These are phyloP conservation scores for Lycium ferocissimum DNA, from an alignment of 257 asterid genomes.

Conservation along the genomic window DNA sequence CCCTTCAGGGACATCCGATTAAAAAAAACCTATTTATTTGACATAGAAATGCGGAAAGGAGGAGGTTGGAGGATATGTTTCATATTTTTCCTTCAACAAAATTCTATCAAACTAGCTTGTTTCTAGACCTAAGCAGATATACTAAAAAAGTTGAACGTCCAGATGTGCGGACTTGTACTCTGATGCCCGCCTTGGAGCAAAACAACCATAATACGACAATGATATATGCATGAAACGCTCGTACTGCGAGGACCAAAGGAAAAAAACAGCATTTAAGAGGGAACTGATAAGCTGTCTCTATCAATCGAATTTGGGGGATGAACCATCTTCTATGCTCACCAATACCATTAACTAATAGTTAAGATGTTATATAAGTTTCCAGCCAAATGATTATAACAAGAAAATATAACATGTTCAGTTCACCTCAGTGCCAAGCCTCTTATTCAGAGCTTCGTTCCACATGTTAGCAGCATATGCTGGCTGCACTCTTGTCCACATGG, in stretches of 20 bases:
- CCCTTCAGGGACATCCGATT: too few relatives aligned
- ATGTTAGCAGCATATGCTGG: slow-evolving; percentile 99
- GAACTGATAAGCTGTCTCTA: background rate
- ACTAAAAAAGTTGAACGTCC: background rate
- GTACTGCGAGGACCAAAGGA: background rate
- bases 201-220: background rate
- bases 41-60: background rate
- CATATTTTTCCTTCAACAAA: background rate
- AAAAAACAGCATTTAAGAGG: background rate
- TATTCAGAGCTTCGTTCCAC: slow-evolving; percentile 99
- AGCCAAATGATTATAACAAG: background rate
- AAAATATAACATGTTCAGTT: slow-evolving; percentile 27
- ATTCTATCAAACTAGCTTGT: background rate
- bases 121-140: background rate
- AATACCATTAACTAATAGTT: slow-evolving; percentile 8
- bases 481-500: slow-evolving; percentile 99
- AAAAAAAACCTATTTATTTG: background rate
- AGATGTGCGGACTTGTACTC: background rate
- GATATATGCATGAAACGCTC: background rate
- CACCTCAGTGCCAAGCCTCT: slow-evolving; percentile 98
- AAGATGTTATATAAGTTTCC: background rate
- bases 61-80: slow-evolving; percentile 4
- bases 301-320: background rate
- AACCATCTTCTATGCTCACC: background rate
- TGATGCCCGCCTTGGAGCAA: background rate